phyloP scores from a whole-genome alignment of 768 basidiomycete species.

The Amyloporia xantha region DNA sequence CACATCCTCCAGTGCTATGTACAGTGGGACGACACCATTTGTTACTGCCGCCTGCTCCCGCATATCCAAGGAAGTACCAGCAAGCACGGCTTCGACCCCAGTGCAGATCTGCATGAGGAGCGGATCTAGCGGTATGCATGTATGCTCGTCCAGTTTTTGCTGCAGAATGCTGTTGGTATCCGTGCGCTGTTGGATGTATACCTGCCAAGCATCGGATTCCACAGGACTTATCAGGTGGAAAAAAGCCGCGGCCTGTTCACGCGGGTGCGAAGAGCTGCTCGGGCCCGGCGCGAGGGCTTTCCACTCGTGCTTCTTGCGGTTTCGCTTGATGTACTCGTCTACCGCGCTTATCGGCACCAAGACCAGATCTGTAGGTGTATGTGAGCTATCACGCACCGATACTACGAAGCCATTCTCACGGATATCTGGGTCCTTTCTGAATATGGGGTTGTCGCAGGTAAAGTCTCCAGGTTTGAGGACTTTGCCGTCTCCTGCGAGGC shows the following conservation, averaged over 20 bases:
- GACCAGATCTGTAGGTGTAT: background rate
- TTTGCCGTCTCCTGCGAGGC: background rate
- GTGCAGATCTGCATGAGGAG: background rate
- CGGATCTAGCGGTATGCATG: background rate
- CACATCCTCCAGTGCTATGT: background rate
- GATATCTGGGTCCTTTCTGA: background rate
- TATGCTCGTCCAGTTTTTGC: background rate
- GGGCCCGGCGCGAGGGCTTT: background rate
- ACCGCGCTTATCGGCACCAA: background rate
- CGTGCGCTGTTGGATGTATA: background rate
- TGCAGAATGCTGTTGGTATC: background rate
- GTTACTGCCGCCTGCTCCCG: background rate
- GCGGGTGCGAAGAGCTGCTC: background rate
- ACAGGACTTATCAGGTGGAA: background rate
- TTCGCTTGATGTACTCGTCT: background rate
- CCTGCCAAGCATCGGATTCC: background rate
- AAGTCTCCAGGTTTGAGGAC: background rate
- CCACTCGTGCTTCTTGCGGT: background rate
- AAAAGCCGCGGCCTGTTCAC: background rate
- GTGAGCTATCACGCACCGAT: too few species aligned
- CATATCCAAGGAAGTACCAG: background rate
- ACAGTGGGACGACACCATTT: background rate
- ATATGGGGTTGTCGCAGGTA: background rate
- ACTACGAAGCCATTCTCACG: background rate
- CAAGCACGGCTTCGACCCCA: background rate